These are phyloP conservation scores for Mucor irregularis DNA, from an alignment of 371 early-diverging fungal species.

Conservation along the genomic window DNA sequence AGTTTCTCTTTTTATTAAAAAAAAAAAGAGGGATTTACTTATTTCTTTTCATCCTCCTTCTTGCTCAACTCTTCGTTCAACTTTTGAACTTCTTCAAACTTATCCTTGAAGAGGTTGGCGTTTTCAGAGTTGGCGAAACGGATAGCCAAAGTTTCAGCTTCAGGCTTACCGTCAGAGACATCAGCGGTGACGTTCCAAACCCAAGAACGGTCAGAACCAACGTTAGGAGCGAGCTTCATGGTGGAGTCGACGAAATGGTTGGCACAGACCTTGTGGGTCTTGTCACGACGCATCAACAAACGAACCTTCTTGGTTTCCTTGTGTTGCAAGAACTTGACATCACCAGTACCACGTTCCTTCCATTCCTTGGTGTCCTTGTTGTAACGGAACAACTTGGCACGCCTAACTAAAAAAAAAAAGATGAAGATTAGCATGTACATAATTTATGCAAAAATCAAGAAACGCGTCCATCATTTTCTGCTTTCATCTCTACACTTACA, in stretches of 20 bases:
- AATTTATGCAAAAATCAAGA: too few relatives aligned
- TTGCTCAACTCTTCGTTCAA: constrained; percentile 32
- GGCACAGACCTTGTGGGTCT: constrained; percentile 97
- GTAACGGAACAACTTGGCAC: constrained; percentile 97
- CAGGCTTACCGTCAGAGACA: constrained; percentile 84
- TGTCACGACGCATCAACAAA: constrained; percentile 96
- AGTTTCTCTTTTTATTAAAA: background rate
- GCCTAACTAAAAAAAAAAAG: constrained; percentile 56
- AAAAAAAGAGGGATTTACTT: constrained; percentile 14
- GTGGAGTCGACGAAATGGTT: constrained; percentile 93
- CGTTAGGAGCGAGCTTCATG: constrained; percentile 88
- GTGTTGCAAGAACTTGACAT: constrained; percentile 93
- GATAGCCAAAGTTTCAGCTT: constrained; percentile 89
- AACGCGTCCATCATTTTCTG: too few relatives aligned
- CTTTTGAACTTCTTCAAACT: constrained; percentile 51
- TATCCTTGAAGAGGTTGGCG: constrained; percentile 54
- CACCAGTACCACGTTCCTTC: constrained; percentile 99
- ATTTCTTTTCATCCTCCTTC: constrained; percentile 32
- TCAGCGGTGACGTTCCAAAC: constrained; percentile 92
- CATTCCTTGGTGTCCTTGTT: constrained; percentile 88
- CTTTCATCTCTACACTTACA: constrained; percentile 59
- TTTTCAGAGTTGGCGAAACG: constrained; percentile 95
- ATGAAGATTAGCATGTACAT: background rate
- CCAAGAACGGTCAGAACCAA: constrained; percentile 98
- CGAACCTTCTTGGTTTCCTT: constrained; percentile 86